Evolutionary conservation across 768 basidiomycete genomes (phyloP), one percentile per base, ranked within the genome.

Genomic region (Boletus sensibilis): DNA sequence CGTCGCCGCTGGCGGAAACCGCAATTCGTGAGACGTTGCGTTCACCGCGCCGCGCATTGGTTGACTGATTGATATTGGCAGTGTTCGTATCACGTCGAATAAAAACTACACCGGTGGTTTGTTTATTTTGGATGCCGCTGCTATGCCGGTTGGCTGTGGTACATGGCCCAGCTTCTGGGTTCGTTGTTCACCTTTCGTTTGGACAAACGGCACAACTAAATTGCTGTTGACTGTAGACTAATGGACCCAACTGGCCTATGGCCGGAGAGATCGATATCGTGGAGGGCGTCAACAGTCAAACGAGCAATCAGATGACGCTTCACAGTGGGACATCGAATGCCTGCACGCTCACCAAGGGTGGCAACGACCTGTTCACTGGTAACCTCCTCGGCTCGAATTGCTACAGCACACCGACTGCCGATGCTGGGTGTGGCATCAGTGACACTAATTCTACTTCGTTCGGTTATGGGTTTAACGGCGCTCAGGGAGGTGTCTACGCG

Each of bases 121-220:
- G 12, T 89, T 92, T 74, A 84, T 92, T 60, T 79, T 89, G 18
- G 90, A 91, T 63, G 81, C 90, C 53, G 78, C 66, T 49, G 73
- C 80, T 2, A 88, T 89, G 86, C 89, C 89, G 10, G 78, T 82
- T 50, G 90, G 90, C 0, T 89, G 86, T 65, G 77, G 80, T 51
- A 73, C 76, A 37, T 83, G 82, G 79, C 85, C 72, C 73, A 88
- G 87, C 71, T 87, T 74, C 53, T 81, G 79, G 80, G 70, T 72
- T 34, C 29, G 69, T 62, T 72, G 18, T 29, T 20, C 34, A 23
- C 35, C 25, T 13, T 25, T 38, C 3, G 18, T 50, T 42, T 33
- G 23, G 5, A 11, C 25, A 2, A 37, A 35, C 1, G 7, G n/a
- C 21, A 10, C 29, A 18, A 21, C 53, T 63, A 33, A 55, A 20